Percentiles rank a stretch among this genome's conserved stretches.
Evolutionary conservation across 305 asterid genomes (phyloP).

Genomic region (Rubia tinctorum): DNA sequence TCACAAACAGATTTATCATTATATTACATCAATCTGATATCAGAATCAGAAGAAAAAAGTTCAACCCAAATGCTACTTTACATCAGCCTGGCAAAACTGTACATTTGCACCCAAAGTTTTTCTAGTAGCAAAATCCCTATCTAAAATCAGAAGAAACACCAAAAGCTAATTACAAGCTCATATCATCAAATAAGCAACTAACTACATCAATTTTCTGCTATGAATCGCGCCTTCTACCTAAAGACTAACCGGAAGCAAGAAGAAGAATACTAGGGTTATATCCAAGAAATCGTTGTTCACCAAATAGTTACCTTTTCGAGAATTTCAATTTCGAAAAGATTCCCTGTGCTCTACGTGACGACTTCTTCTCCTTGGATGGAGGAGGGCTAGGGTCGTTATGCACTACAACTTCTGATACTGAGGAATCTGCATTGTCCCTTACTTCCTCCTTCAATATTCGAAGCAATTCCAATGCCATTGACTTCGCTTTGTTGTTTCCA

Average conservation of each 20-base stretch:
- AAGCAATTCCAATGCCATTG: constrained; percentile 64
- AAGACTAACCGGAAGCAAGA: constrained; percentile 10
- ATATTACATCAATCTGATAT: background rate
- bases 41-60: background rate
- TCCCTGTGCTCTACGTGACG: constrained; percentile 29
- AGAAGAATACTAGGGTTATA: background rate
- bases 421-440: constrained; percentile 25
- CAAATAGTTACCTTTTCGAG: constrained; percentile 15
- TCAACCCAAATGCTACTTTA: background rate
- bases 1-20: background rate
- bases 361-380: constrained; percentile 22
- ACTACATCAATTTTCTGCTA: background rate
- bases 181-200: background rate
- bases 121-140: background rate
- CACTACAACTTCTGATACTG: constrained; percentile 21
- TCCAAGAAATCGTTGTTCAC: background rate
- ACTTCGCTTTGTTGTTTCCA: constrained; percentile 52
- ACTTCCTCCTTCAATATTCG: constrained; percentile 53
- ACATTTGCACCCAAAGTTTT: constrained; percentile 1
- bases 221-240: background rate
- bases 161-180: background rate
- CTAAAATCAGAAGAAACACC: background rate
- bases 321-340: constrained; percentile 39
- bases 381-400: constrained; percentile 12
- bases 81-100: constrained; percentile 4